Percentiles rank a stretch among this genome's conserved stretches.
These are phyloP conservation scores for Naegleria fowleri DNA, from an alignment of 208 protist genomes.

Conservation along the genomic window DNA sequence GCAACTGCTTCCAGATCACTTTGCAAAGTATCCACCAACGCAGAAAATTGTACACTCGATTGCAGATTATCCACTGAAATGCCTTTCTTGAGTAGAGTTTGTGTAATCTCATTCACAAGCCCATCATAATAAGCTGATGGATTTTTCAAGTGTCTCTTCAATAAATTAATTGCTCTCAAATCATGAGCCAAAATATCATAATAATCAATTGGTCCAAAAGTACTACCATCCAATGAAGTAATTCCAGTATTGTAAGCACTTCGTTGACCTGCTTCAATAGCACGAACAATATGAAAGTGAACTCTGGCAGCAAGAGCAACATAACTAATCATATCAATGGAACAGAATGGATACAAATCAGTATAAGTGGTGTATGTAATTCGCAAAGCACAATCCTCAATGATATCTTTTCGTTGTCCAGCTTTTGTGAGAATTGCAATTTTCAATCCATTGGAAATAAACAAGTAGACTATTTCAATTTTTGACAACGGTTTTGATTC, in stretches of 20 bases:
- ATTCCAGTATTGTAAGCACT: neutral
- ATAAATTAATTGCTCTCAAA: neutral
- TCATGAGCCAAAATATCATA: neutral
- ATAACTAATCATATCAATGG: neutral
- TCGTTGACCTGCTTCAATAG: neutral
- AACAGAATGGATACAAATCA: neutral
- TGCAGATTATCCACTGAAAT: no score
- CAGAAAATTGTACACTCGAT: no score
- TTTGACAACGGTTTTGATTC: neutral
- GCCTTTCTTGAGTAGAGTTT: no score
- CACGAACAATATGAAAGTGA: neutral
- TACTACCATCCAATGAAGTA: neutral
- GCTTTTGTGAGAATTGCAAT: neutral
- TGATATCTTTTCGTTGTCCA: neutral
- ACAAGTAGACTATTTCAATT: neutral
- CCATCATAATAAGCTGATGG: neutral
- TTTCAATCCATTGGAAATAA: neutral
- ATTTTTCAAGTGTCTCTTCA: neutral
- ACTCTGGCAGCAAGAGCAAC: neutral
- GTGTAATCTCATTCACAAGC: no score
- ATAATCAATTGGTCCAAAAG: neutral
- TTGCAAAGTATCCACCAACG: no score
- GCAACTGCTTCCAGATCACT: no score
- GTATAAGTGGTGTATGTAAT: neutral
- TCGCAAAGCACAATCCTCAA: neutral